These are phyloP conservation scores for sunflower (Helianthus annuus) DNA, from an alignment of 129 eudicot genomes.

Conservation along the genomic window DNA sequence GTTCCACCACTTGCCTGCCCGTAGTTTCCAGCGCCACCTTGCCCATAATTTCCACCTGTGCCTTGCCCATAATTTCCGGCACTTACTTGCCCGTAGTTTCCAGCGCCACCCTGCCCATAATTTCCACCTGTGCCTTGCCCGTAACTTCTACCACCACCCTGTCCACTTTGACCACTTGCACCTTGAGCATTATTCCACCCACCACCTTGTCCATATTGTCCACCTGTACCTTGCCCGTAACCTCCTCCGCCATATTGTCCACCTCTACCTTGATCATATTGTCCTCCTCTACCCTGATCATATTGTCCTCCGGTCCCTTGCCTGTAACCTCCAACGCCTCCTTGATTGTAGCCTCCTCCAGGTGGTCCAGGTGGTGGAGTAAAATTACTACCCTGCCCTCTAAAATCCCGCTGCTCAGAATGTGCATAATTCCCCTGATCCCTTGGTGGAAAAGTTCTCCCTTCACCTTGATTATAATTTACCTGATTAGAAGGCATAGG, in stretches of 20 bases:
- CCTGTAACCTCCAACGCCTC: constrained; percentile 25
- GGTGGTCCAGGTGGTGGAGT: constrained; percentile 30
- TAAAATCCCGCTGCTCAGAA: constrained; percentile 34
- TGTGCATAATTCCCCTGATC: constrained; percentile 33
- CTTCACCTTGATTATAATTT: constrained; percentile 40
- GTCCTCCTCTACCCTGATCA: constrained; percentile 22
- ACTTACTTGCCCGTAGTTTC: constrained; percentile 18
- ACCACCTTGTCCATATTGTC: constrained; percentile 21
- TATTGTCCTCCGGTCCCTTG: constrained; percentile 30
- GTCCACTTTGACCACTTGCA: constrained; percentile 19
- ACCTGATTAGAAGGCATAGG: constrained; percentile 45
- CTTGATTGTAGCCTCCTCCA: constrained; percentile 32
- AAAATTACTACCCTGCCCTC: constrained; percentile 33
- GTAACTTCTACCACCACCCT: constrained; percentile 16
- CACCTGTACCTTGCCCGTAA: constrained; percentile 30
- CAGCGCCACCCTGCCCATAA: constrained; percentile 19
- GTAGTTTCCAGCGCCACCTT: constrained; percentile 3
- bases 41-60: constrained; percentile 16
- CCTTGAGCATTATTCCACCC: constrained; percentile 32
- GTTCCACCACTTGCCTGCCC: constrained; percentile 20
- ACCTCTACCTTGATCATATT: constrained; percentile 18
- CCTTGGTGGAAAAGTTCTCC: constrained; percentile 31
- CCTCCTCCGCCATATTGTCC: constrained; percentile 23
- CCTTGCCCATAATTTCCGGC: constrained; percentile 27
- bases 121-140: constrained; percentile 30